Evolutionary conservation across 306 rosid genomes (phyloP).

Genomic region (Luffa aegyptiaca): DNA sequence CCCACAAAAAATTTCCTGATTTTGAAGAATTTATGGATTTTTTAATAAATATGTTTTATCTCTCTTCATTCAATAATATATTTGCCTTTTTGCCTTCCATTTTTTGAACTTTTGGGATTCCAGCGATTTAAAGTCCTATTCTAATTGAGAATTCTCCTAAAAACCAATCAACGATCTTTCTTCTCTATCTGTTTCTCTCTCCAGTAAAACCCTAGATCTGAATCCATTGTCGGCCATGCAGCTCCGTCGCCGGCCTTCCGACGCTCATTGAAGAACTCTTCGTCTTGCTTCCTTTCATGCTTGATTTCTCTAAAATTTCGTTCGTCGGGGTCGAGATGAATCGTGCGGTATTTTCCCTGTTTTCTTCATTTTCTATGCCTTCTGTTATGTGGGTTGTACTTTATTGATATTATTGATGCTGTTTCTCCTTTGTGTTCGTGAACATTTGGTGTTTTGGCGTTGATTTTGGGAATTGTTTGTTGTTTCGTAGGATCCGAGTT

Average conservation of each 20-base stretch:
- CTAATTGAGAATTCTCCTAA: too few species aligned
- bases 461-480: neutral
- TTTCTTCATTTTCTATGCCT: neutral
- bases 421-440: neutral
- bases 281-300: neutral
- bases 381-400: neutral
- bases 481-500: too few species aligned
- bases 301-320: neutral
- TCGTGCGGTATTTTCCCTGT: neutral
- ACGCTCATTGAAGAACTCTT: conserved; percentile 1
- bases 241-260: conserved; percentile 35
- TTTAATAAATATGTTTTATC: too few species aligned
- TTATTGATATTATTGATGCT: neutral
- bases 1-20: too few species aligned
- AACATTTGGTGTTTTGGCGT: neutral
- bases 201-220: conserved; percentile 59
- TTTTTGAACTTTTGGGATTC: too few species aligned
- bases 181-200: conserved; percentile 11
- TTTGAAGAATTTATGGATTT: too few species aligned
- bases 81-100: too few species aligned
- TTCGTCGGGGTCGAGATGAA: neutral
- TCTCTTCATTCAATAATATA: too few species aligned
- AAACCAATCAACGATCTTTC: too few species aligned
- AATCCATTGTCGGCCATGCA: conserved; percentile 19
- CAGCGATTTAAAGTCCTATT: too few species aligned